Conservation (phyloP, 2,329 filamentous ascomycete species). For the Coniosporium tulheliwenetii region DNA sequence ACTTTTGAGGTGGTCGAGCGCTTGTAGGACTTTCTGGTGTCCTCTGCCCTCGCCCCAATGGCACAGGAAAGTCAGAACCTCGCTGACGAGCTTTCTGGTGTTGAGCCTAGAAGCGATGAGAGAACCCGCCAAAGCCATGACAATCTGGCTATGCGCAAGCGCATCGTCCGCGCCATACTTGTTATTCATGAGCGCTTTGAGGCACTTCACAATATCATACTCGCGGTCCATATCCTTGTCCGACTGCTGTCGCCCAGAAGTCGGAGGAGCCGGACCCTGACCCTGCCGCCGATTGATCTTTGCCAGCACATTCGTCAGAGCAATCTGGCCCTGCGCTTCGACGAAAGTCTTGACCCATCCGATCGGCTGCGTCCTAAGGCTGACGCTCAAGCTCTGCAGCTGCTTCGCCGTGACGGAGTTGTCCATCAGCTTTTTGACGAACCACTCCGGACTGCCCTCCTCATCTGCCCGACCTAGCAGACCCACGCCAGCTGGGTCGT, state of each 20-base stretch:
- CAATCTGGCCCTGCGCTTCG: slow-evolving; percentile 92
- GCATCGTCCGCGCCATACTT: slow-evolving; percentile 97
- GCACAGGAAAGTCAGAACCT: slow-evolving; percentile 90
- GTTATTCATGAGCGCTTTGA: slow-evolving; percentile 98
- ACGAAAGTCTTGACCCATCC: slow-evolving; percentile 94
- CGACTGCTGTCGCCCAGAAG: slow-evolving; percentile 19
- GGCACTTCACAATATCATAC: slow-evolving; percentile 94
- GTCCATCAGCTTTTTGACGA: slow-evolving; percentile 92
- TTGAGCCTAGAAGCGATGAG: slow-evolving; percentile 79
- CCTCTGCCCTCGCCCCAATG: slow-evolving; percentile 85
- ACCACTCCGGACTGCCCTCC: slow-evolving; percentile 95
- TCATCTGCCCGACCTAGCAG: slow-evolving; percentile 73
- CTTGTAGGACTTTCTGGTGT: slow-evolving; percentile 84
- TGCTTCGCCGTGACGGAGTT: slow-evolving; percentile 86
- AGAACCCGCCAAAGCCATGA: slow-evolving; percentile 73
- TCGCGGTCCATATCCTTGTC: slow-evolving; percentile 81
- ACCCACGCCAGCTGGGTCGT: slow-evolving; percentile 49
- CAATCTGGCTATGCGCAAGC: slow-evolving; percentile 73
- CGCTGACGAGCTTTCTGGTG: slow-evolving; percentile 86
- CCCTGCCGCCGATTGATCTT: slow-evolving; percentile 85
- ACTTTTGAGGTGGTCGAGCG: slow-evolving; percentile 79
- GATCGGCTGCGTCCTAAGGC: slow-evolving; percentile 87
- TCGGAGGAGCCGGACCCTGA: slow-evolving; percentile 50
- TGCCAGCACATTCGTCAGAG: slow-evolving; percentile 79
- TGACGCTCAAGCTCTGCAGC: slow-evolving; percentile 84